Percentiles rank a stretch among this genome's conserved stretches.
Evolutionary conservation across 768 basidiomycete species (phyloP).

Genomic region (Cyclocybe aegerita): DNA sequence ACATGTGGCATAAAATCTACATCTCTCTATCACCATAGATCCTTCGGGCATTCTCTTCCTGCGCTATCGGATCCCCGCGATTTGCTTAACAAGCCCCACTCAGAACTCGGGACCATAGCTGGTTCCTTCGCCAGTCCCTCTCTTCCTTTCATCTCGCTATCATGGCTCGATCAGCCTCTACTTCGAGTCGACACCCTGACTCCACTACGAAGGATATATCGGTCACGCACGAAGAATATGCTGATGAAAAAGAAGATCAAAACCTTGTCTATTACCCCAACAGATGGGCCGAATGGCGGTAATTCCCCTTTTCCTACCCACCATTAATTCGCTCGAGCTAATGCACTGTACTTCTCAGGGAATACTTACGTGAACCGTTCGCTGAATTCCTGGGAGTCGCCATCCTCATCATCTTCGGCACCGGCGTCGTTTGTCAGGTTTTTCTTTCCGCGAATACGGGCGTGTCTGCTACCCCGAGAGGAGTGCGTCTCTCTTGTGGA

Average conservation of each 20-base stretch:
- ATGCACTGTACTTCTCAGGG: conserved; percentile 25
- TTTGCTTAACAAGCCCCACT: too few relatives aligned
- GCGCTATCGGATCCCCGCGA: too few relatives aligned
- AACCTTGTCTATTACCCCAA: conserved; percentile 45
- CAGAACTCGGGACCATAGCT: too few relatives aligned
- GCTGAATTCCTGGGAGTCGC: conserved; percentile 65
- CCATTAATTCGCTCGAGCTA: not conserved
- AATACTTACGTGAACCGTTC: conserved; percentile 52
- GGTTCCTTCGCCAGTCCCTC: too few relatives aligned
- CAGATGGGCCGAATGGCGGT: conserved; percentile 58
- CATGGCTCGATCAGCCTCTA: too few relatives aligned
- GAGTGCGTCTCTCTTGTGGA: conserved; percentile 40
- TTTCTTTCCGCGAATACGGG: conserved; percentile 44
- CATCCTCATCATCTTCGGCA: conserved; percentile 59
- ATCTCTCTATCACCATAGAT: too few relatives aligned
- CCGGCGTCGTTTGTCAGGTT: conserved; percentile 57
- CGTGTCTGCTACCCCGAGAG: conserved; percentile 49
- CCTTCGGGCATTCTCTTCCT: too few relatives aligned
- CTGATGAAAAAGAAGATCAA: conserved; percentile 20
- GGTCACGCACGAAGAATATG: conserved; percentile 13
- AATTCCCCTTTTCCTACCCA: not conserved
- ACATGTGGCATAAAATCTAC: too few relatives aligned
- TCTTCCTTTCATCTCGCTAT: too few relatives aligned
- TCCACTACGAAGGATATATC: not conserved
- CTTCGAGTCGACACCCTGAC: not conserved